Conservation (phyloP, 163 green algal genomes). For the Prototheca cutis region DNA sequence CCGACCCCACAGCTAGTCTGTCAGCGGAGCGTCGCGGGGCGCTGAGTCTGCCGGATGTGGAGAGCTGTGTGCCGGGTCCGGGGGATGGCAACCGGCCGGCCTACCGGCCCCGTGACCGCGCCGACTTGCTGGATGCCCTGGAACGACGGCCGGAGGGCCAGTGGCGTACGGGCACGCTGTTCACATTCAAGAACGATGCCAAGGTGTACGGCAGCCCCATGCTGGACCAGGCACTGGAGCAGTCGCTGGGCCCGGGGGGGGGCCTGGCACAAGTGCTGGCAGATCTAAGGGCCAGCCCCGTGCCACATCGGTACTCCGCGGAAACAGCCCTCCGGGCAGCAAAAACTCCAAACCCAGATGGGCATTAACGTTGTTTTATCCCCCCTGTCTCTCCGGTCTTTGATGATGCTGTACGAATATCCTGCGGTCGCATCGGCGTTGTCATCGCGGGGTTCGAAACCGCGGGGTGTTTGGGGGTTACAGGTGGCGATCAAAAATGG, state of each 20-base stretch:
- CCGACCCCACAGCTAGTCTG: conserved; percentile 72
- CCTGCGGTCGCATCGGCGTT: too few species aligned
- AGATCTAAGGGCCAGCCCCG: conserved; percentile 4
- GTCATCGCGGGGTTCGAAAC: too few species aligned
- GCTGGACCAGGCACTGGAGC: conserved; percentile 50
- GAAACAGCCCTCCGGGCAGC: too few species aligned
- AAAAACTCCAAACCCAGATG: too few species aligned
- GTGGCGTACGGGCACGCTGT: conserved; percentile 64
- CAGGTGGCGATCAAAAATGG: too few species aligned
- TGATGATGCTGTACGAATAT: too few species aligned
- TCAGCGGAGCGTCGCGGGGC: conserved; percentile 72
- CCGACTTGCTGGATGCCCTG: conserved; percentile 52
- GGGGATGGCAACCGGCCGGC: neutral
- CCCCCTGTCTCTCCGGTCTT: too few species aligned
- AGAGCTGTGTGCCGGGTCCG: conserved; percentile 49
- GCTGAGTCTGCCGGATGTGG: conserved; percentile 72
- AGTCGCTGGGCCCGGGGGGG: conserved; percentile 1
- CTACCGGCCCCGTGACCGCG: conserved; percentile 36
- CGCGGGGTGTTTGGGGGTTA: too few species aligned
- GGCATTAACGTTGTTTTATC: too few species aligned
- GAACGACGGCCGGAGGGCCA: conserved; percentile 44
- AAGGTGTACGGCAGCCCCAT: conserved; percentile 47
- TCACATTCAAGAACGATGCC: conserved; percentile 58
- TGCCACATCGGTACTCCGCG: conserved; percentile 5
- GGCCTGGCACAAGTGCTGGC: conserved; percentile 10